Conservation (phyloP, 1,139 yeast genomes). For the Petasospora rhodanensis region DNA sequence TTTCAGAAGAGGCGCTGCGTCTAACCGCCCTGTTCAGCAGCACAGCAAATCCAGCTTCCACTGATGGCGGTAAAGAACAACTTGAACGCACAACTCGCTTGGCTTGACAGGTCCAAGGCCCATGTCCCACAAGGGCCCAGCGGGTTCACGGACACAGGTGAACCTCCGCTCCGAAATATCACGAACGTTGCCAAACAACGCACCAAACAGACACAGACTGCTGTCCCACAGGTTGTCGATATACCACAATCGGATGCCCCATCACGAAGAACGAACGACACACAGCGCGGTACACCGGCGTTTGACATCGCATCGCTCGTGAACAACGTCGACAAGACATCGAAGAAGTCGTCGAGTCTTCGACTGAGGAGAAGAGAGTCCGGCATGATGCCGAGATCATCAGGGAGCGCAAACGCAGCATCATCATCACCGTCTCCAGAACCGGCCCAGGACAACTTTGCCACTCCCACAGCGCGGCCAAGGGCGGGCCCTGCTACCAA, state of each 20-base stretch:
- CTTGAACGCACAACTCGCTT: slow-evolving; percentile 20
- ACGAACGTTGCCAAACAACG: slow-evolving; percentile 6
- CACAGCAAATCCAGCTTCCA: too few species aligned
- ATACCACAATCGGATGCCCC: too few species aligned
- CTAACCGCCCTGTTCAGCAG: too few species aligned
- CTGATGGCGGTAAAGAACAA: slow-evolving; percentile 18
- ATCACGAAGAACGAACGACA: too few species aligned
- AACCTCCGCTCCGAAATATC: slow-evolving; percentile 4
- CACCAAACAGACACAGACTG: too few species aligned
- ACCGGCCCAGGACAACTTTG: slow-evolving; percentile 1
- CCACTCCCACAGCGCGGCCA: slow-evolving; percentile 1
- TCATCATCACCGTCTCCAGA: slow-evolving; percentile 17
- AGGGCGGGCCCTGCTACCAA: slow-evolving; percentile 1
- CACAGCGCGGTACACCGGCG: slow-evolving; percentile 1
- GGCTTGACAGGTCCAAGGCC: slow-evolving; percentile 22
- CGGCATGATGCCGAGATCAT: slow-evolving; percentile 3
- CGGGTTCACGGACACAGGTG: too few species aligned
- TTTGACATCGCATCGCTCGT: slow-evolving; percentile 16
- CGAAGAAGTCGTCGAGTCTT: slow-evolving; percentile 15
- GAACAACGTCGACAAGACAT: slow-evolving; percentile 17
- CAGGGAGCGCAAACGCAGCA: slow-evolving; percentile 8
- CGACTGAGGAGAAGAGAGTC: slow-evolving; percentile 21
- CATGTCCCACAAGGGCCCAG: slow-evolving; percentile 20
- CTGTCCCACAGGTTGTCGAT: too few species aligned
- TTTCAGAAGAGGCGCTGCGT: too few species aligned